Base-by-base conservation (phyloP, 441 rosid species). In the Viola pubescens region DNA sequence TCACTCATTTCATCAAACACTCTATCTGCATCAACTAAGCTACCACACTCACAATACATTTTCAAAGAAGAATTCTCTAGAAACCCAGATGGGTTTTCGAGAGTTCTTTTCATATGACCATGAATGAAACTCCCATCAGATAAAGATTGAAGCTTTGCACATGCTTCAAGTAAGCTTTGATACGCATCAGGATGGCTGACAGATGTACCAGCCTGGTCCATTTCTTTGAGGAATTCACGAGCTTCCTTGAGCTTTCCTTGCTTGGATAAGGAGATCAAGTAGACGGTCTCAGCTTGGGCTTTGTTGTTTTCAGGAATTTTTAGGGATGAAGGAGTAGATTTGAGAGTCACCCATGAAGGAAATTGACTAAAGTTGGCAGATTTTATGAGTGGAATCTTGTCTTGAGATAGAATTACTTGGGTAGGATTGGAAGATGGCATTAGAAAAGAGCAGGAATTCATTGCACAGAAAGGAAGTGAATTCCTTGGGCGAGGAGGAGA, bases 1-100 rank as follows among this genome's bases (percentile, higher is more conserved):
- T 79, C 84, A 54, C 56, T 47, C 88, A 84, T 86, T 78, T 79
- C 71, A 65, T 80, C 94, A 63, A 85, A 81, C 82, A 82, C 5
- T 14, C 51, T 74, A 70, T 69, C 74, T n/a, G 95, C 95, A 53
- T 82, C 87, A 9, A 6, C 55, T 1, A 85, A 70, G 46, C 88
- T 76, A 57, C 86, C 79, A 16, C 88, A 88, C 16, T 63, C 75
- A 9, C 84, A 78, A 3, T 76, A 85, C 90, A 85, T 78, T 0
- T 13, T 67, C 0, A 88, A 52, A 45, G 75, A 66, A 46, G 68
- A 81, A 50, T 75, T 76, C 62, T 74, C 79, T 13, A 83, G 80
- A 74, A 63, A 61, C 70, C 53, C 73, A 54, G 81, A 65, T 37
- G 83, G 76, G 11, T 51, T 70, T 54, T 66, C 70, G 43, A 58